phyloP scores from a whole-genome alignment of 2,329 filamentous ascomycete genomes.

The Ophiostoma pallidulum region DNA sequence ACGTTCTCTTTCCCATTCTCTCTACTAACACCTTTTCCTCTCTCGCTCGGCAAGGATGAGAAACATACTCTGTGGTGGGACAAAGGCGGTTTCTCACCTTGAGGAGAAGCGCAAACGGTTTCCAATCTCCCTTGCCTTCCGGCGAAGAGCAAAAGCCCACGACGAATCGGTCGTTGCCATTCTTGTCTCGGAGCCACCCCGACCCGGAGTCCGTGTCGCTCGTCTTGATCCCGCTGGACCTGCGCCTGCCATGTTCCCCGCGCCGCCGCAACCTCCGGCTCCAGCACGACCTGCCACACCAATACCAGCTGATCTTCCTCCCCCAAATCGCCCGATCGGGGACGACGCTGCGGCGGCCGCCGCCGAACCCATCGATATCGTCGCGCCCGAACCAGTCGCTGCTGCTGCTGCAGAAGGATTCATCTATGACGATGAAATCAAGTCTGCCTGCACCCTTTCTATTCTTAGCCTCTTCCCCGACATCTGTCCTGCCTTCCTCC shows the following conservation, averaged over 20 bases:
- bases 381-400: too few relatives aligned
- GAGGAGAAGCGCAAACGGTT: conserved; percentile 8
- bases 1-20: neutral
- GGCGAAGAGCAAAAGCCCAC: neutral
- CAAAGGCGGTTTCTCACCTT: neutral
- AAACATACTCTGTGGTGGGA: conserved; percentile 7
- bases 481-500: conserved; percentile 33
- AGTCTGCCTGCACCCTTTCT: conserved; percentile 21
- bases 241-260: neutral
- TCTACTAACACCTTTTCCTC: too few relatives aligned
- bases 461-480: conserved; percentile 34
- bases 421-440: neutral
- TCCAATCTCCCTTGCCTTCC: neutral
- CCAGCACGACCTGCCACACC: neutral
- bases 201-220: too few relatives aligned
- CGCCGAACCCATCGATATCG: neutral
- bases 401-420: neutral
- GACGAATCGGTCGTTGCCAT: neutral
- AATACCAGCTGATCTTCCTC: neutral
- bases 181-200: neutral
- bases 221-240: neutral
- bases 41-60: too few relatives aligned
- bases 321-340: too few relatives aligned
- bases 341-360: too few relatives aligned
- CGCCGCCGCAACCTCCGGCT: neutral